phyloP scores from a whole-genome alignment of 192 early-diverging fungal genomes.

The Entomortierella beljakovae region DNA sequence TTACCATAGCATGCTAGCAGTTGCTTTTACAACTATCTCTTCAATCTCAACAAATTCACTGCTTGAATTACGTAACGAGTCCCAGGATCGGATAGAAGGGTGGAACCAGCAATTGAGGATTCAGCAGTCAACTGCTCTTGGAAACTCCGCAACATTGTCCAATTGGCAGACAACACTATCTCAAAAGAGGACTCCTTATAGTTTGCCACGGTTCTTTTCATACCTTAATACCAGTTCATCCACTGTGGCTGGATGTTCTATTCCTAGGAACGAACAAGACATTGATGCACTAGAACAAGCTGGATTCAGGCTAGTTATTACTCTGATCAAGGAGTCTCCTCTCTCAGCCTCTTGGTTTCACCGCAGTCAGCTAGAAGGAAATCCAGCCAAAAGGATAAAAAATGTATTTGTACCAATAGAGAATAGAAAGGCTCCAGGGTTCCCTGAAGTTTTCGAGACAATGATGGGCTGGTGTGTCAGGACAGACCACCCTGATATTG shows the following conservation, averaged over 20 bases:
- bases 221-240: conserved; percentile 38
- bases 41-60: neutral
- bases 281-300: conserved; percentile 41
- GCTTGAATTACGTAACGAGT: neutral
- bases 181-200: conserved; percentile 32
- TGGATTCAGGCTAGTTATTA: conserved; percentile 38
- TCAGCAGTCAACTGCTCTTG: conserved; percentile 27
- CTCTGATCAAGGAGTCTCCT: conserved; percentile 41
- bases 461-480: conserved; percentile 50
- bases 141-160: conserved; percentile 15
- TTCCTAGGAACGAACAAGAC: conserved; percentile 47
- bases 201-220: conserved; percentile 42
- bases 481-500: neutral
- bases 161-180: conserved; percentile 35
- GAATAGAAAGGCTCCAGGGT: conserved; percentile 43
- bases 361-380: neutral
- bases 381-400: conserved; percentile 17
- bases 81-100: conserved; percentile 1
- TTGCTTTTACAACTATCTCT: conserved; percentile 27
- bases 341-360: conserved; percentile 42
- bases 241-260: conserved; percentile 42
- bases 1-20: conserved; percentile 41
- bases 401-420: conserved; percentile 52
- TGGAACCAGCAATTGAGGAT: conserved; percentile 14
- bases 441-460: conserved; percentile 47